Evolutionary conservation across 2,329 filamentous ascomycete species (phyloP).

Genomic region (Cladosporium sphaerospermum): DNA sequence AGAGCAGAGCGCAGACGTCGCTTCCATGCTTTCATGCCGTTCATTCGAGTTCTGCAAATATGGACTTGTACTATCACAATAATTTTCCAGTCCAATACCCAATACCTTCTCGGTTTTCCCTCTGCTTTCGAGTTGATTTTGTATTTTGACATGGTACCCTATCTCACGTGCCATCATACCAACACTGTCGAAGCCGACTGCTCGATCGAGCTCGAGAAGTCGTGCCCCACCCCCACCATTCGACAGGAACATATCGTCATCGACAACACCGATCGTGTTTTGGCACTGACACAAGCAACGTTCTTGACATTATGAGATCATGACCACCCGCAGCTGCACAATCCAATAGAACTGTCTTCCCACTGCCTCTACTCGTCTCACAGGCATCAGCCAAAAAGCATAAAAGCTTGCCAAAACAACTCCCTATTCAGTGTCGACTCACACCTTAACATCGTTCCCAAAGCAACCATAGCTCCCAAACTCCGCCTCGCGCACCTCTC

Average conservation of each 20-base stretch:
- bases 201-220: no score
- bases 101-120: no score
- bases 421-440: no score
- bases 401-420: no score
- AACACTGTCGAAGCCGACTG: no score
- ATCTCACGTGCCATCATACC: no score
- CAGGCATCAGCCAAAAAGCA: no score
- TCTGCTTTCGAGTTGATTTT: no score
- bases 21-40: conserved; percentile 7
- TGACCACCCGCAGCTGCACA: background rate
- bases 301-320: conserved; percentile 9
- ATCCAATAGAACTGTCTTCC: background rate
- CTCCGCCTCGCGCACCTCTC: conserved; percentile 36
- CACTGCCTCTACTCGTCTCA: no score
- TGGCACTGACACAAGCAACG: background rate
- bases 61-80: no score
- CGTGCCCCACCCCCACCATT: background rate
- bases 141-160: background rate
- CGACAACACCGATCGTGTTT: background rate
- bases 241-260: conserved; percentile 2
- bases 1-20: background rate
- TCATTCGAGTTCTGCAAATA: background rate
- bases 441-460: background rate
- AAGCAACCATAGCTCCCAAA: conserved; percentile 28
- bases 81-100: no score